Evolutionary conservation across 169 alveolate species (phyloP).

Genomic region (Cryptosporidium muris): DNA sequence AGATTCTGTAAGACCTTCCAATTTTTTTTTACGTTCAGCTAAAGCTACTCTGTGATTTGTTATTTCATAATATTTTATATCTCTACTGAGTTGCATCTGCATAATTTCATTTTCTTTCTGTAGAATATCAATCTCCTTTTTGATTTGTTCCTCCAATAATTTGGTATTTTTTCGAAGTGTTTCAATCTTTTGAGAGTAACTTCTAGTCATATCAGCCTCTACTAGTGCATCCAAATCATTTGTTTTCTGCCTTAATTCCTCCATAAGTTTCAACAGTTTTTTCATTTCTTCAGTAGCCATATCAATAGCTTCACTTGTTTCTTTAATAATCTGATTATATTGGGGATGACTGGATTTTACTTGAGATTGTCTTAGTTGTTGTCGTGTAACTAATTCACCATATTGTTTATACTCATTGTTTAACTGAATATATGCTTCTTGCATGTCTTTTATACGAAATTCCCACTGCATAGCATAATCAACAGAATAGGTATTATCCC

Average conservation of each 20-base stretch:
- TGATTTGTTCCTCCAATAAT: constrained; percentile 32
- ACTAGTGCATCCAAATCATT: constrained; percentile 61
- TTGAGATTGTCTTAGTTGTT: constrained; percentile 63
- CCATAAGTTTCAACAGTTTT: constrained; percentile 38
- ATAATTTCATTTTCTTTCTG: constrained; percentile 52
- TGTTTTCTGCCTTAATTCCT: constrained; percentile 57
- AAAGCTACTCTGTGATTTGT: constrained; percentile 41
- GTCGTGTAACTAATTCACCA: constrained; percentile 50
- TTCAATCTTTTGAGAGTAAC: constrained; percentile 47
- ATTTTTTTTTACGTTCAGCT: constrained; percentile 35
- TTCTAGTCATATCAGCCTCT: constrained; percentile 56
- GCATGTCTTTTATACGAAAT: constrained; percentile 59
- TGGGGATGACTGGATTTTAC: constrained; percentile 44
- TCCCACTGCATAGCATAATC: constrained; percentile 70
- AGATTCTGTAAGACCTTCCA: constrained; percentile 54
- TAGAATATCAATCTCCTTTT: constrained; percentile 38
- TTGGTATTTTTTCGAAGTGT: constrained; percentile 45
- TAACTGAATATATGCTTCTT: constrained; percentile 44
- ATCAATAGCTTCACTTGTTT: constrained; percentile 47
- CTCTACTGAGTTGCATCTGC: constrained; percentile 42
- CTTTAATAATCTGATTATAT: constrained; percentile 42
- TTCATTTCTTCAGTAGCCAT: constrained; percentile 58
- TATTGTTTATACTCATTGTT: constrained; percentile 51
- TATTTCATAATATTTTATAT: constrained; percentile 57
- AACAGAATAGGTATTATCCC: constrained; percentile 62